Conservation (phyloP, 2,329 filamentous ascomycete species). For the Trichoderma guizhouense region DNA sequence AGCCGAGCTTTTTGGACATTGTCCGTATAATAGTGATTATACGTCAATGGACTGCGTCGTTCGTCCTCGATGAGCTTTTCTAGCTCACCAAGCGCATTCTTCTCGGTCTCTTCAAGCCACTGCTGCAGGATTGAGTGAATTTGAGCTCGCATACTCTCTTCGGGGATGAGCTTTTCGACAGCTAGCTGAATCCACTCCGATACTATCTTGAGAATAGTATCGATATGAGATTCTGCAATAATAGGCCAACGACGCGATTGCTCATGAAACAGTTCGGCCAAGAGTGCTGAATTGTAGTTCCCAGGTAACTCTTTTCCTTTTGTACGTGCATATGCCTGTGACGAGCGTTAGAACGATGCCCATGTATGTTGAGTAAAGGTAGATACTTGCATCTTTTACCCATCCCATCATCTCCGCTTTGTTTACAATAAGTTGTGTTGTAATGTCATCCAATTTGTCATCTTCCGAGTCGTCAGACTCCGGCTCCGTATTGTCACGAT, state of each 20-base stretch:
- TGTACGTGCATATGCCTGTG: not conserved
- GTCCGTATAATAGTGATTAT: conserved; percentile 6
- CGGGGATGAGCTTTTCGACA: not conserved
- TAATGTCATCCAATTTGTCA: not conserved
- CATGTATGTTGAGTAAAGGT: not conserved
- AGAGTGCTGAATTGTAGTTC: not conserved
- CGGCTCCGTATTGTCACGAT: not conserved
- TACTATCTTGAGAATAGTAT: not conserved
- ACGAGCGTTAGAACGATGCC: not conserved
- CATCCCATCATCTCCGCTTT: not conserved
- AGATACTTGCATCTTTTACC: not conserved
- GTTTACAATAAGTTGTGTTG: not conserved
- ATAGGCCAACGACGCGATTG: not conserved
- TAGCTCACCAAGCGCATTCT: not conserved
- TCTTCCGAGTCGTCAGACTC: not conserved
- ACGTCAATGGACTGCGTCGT: not conserved
- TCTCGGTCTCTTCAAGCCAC: not conserved
- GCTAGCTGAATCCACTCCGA: not conserved
- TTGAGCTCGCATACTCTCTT: not conserved
- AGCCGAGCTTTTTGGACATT: not conserved
- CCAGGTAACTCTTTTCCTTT: not conserved
- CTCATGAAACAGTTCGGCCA: not conserved
- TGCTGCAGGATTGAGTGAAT: not conserved
- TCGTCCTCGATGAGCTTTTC: not conserved
- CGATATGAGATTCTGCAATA: not conserved